These are phyloP conservation scores for Yamadazyma takamatsuzukensis DNA, from an alignment of 805 yeast species.

Conservation along the genomic window DNA sequence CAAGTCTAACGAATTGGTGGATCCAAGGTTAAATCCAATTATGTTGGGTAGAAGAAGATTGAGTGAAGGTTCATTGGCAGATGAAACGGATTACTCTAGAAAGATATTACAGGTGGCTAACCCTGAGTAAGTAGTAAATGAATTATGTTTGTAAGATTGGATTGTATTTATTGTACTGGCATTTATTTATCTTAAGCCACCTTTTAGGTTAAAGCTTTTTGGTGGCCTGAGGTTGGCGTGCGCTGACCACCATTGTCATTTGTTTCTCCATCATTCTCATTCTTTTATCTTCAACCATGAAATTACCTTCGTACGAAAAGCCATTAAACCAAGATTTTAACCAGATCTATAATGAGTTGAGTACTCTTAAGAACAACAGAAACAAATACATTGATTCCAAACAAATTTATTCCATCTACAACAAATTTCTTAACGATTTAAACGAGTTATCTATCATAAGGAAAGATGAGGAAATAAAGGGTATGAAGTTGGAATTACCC, in stretches of 20 bases:
- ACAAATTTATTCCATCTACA: constrained; percentile 61
- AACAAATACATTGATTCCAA: constrained; percentile 61
- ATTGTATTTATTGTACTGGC: too few species aligned
- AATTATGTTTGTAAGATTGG: too few species aligned
- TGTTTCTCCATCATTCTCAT: too few species aligned
- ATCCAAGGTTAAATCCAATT: constrained; percentile 68
- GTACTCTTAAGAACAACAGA: constrained; percentile 56
- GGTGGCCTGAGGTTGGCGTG: too few species aligned
- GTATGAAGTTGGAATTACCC: constrained; percentile 35
- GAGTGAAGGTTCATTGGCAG: constrained; percentile 83
- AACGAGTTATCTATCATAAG: constrained; percentile 53
- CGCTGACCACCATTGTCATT: too few species aligned
- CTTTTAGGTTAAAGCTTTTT: too few species aligned
- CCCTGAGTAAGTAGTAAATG: constrained; percentile 48
- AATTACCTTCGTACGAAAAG: constrained; percentile 37
- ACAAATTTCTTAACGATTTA: constrained; percentile 50
- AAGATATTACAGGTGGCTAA: constrained; percentile 84
- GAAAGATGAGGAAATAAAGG: constrained; percentile 41
- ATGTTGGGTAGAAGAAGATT: constrained; percentile 81
- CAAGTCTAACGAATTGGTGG: constrained; percentile 27
- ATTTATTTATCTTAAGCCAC: too few species aligned
- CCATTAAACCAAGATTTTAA: constrained; percentile 25
- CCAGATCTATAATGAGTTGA: constrained; percentile 23
- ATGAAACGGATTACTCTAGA: constrained; percentile 76
- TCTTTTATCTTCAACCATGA: too few species aligned